phyloP scores from a whole-genome alignment of 352 stramenopile species.

The Phytophthora capsici region DNA sequence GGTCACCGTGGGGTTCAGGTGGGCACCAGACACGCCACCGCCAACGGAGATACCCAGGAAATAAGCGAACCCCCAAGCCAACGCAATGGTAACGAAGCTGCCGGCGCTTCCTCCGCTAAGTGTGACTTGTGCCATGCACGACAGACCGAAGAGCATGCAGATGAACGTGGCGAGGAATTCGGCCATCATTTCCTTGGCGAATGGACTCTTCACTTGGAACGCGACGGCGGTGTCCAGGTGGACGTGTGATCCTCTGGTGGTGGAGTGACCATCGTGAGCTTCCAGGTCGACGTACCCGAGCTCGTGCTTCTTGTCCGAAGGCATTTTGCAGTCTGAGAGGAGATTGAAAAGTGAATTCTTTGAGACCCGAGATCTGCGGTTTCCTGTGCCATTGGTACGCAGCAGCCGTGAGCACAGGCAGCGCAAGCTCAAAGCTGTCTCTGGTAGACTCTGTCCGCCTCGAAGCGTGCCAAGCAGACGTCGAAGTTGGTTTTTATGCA shows the following conservation, averaged over 20 bases:
- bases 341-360: conserved; percentile 29
- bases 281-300: conserved; percentile 30
- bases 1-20: conserved; percentile 65
- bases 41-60: conserved; percentile 57
- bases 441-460: not conserved
- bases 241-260: conserved; percentile 7
- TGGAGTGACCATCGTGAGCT: conserved; percentile 22
- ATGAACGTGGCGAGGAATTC: conserved; percentile 67
- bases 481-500: conserved; percentile 25
- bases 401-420: conserved; percentile 5
- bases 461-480: conserved; percentile 20
- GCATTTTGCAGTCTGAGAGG: conserved; percentile 18
- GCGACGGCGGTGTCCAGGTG: conserved; percentile 3
- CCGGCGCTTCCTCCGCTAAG: conserved; percentile 48
- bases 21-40: conserved; percentile 52
- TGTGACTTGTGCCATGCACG: conserved; percentile 54
- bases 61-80: conserved; percentile 63
- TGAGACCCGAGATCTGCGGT: not conserved
- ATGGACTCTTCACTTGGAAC: conserved; percentile 36
- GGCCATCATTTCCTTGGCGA: conserved; percentile 55
- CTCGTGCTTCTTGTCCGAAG: conserved; percentile 21
- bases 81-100: conserved; percentile 57
- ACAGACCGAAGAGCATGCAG: conserved; percentile 55
- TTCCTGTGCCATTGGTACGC: conserved; percentile 21
- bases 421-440: conserved; percentile 19